These are phyloP conservation scores for Parathielavia hyrcaniae DNA, from an alignment of 495 filamentous ascomycete species.

Conservation along the genomic window DNA sequence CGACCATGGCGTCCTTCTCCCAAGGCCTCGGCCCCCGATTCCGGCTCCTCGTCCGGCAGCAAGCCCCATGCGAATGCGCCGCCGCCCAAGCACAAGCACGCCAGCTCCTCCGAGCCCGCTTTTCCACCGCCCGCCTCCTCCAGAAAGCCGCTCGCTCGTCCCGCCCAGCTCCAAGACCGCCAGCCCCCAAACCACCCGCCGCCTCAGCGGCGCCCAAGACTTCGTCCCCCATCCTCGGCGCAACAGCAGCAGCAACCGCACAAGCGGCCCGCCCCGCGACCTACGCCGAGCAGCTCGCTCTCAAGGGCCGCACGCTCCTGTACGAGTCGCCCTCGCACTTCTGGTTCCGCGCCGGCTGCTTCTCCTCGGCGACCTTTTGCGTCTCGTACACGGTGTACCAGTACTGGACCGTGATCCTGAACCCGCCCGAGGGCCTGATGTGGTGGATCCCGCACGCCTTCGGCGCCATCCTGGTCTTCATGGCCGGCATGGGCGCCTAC, in stretches of 20 bases:
- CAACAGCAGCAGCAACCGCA: conserved; percentile 2
- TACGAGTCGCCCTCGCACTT: conserved; percentile 59
- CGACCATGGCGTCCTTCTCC: conserved; percentile 23
- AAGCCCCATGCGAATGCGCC: conserved; percentile 14
- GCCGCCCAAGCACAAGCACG: background rate
- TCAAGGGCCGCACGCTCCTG: conserved; percentile 44
- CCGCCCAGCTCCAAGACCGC: conserved; percentile 1
- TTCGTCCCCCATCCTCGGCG: background rate
- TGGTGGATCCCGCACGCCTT: conserved; percentile 42
- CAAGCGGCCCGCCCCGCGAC: conserved; percentile 14
- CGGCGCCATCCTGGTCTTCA: conserved; percentile 39
- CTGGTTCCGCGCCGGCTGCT: conserved; percentile 51
- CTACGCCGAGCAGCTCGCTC: conserved; percentile 43
- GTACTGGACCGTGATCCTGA: conserved; percentile 43
- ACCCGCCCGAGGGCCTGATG: conserved; percentile 39
- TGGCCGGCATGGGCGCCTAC: conserved; percentile 43
- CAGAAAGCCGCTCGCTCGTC: conserved; percentile 13
- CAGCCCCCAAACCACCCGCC: conserved; percentile 5
- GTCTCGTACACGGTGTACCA: conserved; percentile 52
- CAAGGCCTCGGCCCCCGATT: conserved; percentile 19
- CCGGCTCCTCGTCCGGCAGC: conserved; percentile 16
- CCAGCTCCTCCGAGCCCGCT: conserved; percentile 8
- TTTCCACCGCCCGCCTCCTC: conserved; percentile 16
- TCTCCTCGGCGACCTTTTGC: conserved; percentile 51
- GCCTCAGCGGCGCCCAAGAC: background rate